Evolutionary conservation across 2,329 filamentous ascomycete genomes (phyloP).

Genomic region (Rutstroemia sp.): DNA sequence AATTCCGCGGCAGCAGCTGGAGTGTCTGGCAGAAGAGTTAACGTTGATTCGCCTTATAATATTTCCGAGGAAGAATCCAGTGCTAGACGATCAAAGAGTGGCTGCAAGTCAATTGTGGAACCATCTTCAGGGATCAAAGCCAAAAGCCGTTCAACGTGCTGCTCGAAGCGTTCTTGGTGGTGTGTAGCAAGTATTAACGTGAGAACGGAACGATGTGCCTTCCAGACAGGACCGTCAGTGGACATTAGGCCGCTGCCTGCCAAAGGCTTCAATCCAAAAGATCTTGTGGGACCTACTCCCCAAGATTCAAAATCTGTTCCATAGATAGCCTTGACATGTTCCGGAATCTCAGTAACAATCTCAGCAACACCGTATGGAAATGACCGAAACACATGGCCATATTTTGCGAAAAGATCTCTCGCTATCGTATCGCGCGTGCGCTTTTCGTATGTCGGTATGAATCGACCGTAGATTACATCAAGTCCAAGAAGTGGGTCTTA

Average conservation of each 20-base stretch:
- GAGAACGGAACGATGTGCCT: not conserved
- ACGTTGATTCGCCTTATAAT: conserved; percentile 50
- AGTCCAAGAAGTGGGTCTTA: not conserved
- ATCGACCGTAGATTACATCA: conserved; percentile 16
- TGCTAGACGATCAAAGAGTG: conserved; percentile 32
- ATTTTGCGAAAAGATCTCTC: not conserved
- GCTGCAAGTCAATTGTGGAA: conserved; percentile 3
- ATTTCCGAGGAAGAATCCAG: conserved; percentile 53
- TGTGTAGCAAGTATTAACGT: not conserved
- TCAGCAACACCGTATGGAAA: not conserved
- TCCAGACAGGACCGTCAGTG: not conserved
- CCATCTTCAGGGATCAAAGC: conserved; percentile 1
- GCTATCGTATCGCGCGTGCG: not conserved
- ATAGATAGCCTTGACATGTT: conserved; percentile 9
- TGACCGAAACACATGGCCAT: not conserved
- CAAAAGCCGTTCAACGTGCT: not conserved
- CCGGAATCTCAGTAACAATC: conserved; percentile 12
- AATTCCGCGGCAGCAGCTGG: not conserved
- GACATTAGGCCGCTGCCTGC: not conserved
- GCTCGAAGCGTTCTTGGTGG: not conserved
- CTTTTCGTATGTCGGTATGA: not conserved
- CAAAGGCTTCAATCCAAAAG: conserved; percentile 30
- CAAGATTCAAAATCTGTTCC: conserved; percentile 28
- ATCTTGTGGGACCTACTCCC: conserved; percentile 37
- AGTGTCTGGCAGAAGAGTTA: not conserved